phyloP scores from a whole-genome alignment of 768 basidiomycete genomes.

The Tricholoma bakamatsutake region DNA sequence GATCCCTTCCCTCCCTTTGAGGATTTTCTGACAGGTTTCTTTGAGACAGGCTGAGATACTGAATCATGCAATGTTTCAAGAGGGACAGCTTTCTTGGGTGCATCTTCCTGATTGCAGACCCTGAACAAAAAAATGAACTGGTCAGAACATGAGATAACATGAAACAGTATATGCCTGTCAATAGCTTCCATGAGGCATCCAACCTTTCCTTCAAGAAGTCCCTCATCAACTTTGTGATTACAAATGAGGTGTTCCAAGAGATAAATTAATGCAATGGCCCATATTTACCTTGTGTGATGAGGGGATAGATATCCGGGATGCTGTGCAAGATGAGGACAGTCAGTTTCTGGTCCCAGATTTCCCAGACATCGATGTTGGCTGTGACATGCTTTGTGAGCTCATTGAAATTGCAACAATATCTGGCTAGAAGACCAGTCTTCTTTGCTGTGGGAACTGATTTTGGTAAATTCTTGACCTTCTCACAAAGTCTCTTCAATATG shows the following conservation, averaged over 20 bases:
- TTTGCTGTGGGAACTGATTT: neutral
- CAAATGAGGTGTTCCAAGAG: neutral
- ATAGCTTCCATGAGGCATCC: neutral
- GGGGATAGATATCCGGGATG: neutral
- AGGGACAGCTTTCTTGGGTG: neutral
- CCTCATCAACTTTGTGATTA: neutral
- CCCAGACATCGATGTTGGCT: neutral
- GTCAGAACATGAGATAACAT: neutral
- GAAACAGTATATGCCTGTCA: neutral
- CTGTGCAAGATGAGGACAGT: neutral
- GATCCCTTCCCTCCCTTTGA: neutral
- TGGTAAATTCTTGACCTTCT: neutral
- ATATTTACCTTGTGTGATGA: neutral
- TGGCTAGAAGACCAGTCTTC: neutral
- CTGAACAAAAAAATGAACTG: neutral
- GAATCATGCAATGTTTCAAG: neutral
- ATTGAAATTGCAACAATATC: neutral
- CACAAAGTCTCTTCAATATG: neutral
- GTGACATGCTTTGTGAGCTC: neutral
- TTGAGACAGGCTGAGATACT: neutral
- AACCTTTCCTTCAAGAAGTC: neutral
- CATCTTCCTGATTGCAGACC: neutral
- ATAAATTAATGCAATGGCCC: neutral
- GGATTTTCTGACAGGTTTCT: neutral
- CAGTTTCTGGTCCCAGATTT: neutral